Base-by-base conservation (phyloP, 192 early-diverging fungal species). In the Allomyces macrogynus region DNA sequence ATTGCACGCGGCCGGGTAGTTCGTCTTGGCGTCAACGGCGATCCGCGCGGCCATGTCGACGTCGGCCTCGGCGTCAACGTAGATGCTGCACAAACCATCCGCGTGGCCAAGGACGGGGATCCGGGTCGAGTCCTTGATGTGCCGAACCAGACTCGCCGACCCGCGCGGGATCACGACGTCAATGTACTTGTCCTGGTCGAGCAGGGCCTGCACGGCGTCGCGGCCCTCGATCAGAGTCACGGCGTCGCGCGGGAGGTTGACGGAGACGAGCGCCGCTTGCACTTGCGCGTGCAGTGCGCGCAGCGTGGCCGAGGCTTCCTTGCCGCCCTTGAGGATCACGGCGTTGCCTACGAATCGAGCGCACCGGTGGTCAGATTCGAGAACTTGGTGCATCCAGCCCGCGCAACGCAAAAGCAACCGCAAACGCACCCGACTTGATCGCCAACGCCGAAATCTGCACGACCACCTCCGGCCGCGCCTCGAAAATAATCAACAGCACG, bases 21-120 rank as follows among this genome's bases (percentile, higher is more conserved):
- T 84, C 26, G 84, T 87, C 84, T 99, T 99, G 62, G 92, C 83
- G 75, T 99, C 96, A 26, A 93, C 87, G 10, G 92, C 85, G 23
- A 93, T 78, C 23, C 80, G 77, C 24, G 82, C 70, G 12, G 92
- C 90, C 70, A 89, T 90, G 7, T 71, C 70, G n/a, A 82, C 66
- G 68, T 95, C 88, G 25, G 91, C 87, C 18, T 79, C 74, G 63
- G 84, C 82, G 73, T 96, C 93, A 27, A 99, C 70, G 72, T 83
- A 99, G 7, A 89, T 82, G 9, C 90, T 85, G 79, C 96, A 99
- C 60, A 99, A 72, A 22, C 96, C 96, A 75, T 99, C 96, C 26
- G 96, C 96, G 69, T 99, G 96, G 60, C 96, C 96, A 24, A 99
- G 80, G n/a, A 99, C 96, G 25, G 96, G 96, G 67, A 99, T 99